Evolutionary conservation across 1,284 basidiomycete genomes (phyloP), one percentile per base, ranked within the genome.

Genomic region (Amylostereum chailletii): DNA sequence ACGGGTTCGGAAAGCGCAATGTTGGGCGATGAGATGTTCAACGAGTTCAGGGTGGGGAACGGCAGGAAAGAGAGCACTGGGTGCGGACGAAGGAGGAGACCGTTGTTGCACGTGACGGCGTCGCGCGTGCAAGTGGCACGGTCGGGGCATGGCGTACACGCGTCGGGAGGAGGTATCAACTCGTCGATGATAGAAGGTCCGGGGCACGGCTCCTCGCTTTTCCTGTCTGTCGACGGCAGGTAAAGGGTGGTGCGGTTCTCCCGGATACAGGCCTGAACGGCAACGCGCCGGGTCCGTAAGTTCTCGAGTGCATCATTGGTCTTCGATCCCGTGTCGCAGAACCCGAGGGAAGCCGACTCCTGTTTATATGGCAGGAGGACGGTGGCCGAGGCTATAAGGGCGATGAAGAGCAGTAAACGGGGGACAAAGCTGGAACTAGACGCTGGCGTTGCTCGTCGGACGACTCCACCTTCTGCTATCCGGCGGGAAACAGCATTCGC

Each of bases 141-240:
- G 45, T 77, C 72, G 8, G 94, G 94, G 63, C 94, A 97, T 10
- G 83, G 79, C 2, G 87, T 83, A 67, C 94, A 97, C n/a, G 73
- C 60, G 33, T 79, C 72, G 0, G 92, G 84, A 49, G 72, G 75
- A 33, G 79, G 77, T 36, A 85, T 57, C 19, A 81, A 79, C 27
- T 7, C 32, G 4, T 43, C 42, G 37, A 81, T 48, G 33, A 86
- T 56, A 5, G 77, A 71, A 31, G 73, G 68, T 45, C 75, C 64
- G 42, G 83, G 74, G 62, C 81, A 82, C 9, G 70, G 62, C 51
- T 65, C 68, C 49, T 68, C 66, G 26, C 62, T 63, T 52, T 71
- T 65, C 30, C 63, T 49, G 48, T 70, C 63, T 4, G 57, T 37
- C 48, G 54, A 59, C 44, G 59, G 53, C 5, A 60, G 65, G 51